These are phyloP conservation scores for Eutrema heterophyllum DNA, from an alignment of 345 rosid species.

Conservation along the genomic window DNA sequence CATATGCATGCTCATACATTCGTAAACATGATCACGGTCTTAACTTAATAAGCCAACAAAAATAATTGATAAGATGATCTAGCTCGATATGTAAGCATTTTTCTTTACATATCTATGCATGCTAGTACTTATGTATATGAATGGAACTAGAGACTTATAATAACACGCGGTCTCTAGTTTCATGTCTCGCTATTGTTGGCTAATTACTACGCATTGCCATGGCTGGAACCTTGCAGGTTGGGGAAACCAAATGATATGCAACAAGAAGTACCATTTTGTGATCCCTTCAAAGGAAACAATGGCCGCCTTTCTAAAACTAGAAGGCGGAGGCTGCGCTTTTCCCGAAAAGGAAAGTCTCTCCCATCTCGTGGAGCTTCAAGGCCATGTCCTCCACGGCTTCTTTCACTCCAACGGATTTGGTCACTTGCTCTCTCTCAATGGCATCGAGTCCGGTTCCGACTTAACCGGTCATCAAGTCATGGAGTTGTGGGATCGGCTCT, in stretches of 20 bases:
- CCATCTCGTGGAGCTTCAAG: conserved; percentile 45
- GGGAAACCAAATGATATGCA: conserved; percentile 78
- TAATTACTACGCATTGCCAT: background rate
- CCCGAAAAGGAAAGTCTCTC: conserved; percentile 37
- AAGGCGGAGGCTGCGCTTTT: conserved; percentile 20
- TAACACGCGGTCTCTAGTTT: too few relatives aligned
- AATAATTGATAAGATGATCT: too few relatives aligned
- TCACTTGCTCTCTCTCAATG: conserved; percentile 72
- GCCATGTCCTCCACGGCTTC: conserved; percentile 71
- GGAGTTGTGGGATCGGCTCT: conserved; percentile 90
- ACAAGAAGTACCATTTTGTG: conserved; percentile 87
- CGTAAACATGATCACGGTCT: background rate
- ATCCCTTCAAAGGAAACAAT: conserved; percentile 62
- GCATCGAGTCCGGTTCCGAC: conserved; percentile 62
- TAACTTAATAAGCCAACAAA: too few relatives aligned
- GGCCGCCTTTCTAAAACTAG: conserved; percentile 39
- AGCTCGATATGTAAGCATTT: too few relatives aligned
- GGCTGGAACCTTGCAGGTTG: conserved; percentile 51
- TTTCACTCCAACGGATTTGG: conserved; percentile 91
- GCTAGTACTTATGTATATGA: too few relatives aligned
- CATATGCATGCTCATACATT: background rate
- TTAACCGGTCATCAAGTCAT: conserved; percentile 70
- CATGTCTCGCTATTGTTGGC: too few relatives aligned
- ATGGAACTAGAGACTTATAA: too few relatives aligned
- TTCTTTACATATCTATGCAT: too few relatives aligned